Evolutionary conservation across 2,329 filamentous ascomycete species (phyloP), one percentile per base, ranked within the genome.

Genomic region (Xylaria multiplex): DNA sequence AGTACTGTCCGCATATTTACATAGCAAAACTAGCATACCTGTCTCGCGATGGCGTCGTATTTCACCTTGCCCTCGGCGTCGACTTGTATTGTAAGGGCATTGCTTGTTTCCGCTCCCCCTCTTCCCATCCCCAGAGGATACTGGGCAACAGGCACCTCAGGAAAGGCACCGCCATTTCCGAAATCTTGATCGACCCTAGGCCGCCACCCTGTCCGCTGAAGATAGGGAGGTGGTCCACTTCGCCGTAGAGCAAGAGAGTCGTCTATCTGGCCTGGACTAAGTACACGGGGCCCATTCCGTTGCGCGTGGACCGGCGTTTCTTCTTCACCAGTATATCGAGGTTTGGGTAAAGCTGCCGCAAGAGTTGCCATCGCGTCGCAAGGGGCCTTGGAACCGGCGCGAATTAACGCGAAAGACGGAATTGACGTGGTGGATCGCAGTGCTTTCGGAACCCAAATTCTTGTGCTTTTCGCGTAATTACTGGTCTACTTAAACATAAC

Each of bases 71-170:
- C 96, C 71, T 97, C 91, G 0, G 86, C 88, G 76, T 98, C 93
- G 42, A 98, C 93, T 77, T 97, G 92, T 37, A 98, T 86, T n/a
- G 93, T 91, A 54, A 99, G 86, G 62, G 96, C 94, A 81, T 97
- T 98, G 71, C 90, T 96, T 53, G 85, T 88, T 37, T 83, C 85
- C 8, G 88, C 82, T 42, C 86, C 85, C 80, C 97, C 96, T 74
- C 90, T 89, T 65, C 95, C 95, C 93, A 98, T 97, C 66, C 97
- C 93, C 57, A 97, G 87, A 11, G 96, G 96, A 77, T 98, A 99
- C 77, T 99, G 96, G 49, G 95, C 96, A 59, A 98, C 89, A 14
- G 92, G 90, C 32, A 97, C 90, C 80, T 98, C 95, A 43, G 96
- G 96, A 77, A 97, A 99, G 59, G 95, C 93, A 74, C 96, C 96